Conservation (phyloP, 768 basidiomycete species). For the Tulasnella sp. region DNA sequence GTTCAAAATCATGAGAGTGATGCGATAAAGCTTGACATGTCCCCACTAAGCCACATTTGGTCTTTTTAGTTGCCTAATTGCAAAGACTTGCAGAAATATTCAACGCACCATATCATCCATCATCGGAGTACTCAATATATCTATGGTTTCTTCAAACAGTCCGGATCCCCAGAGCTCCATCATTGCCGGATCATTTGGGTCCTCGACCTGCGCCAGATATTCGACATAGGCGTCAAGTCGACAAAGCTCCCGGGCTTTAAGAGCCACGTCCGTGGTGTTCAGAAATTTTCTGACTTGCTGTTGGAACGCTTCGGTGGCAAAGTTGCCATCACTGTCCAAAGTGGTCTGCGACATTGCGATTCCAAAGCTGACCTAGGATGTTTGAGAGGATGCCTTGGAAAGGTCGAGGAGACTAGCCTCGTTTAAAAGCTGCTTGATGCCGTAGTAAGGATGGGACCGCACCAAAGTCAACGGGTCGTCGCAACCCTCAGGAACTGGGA, state of each 20-base stretch:
- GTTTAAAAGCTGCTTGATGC: background rate
- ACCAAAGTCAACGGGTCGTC: background rate
- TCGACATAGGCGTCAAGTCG: background rate
- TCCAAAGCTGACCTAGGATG: background rate
- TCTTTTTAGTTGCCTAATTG: background rate
- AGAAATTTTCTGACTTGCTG: background rate
- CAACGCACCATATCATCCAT: background rate
- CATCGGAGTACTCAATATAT: background rate
- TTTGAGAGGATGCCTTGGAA: background rate
- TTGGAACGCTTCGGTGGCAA: background rate
- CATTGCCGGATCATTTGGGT: background rate
- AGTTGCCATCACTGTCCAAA: background rate
- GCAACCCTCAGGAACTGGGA: background rate
- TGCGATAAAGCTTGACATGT: background rate
- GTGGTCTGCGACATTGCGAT: background rate
- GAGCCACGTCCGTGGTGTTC: background rate
- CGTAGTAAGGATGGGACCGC: background rate
- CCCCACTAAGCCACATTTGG: background rate
- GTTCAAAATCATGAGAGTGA: background rate
- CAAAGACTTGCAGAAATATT: background rate
- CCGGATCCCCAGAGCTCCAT: background rate
- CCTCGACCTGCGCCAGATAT: background rate
- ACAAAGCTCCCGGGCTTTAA: background rate
- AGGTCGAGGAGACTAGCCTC: background rate
- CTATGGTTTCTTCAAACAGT: background rate